A percentile compares a stretch with the other conserved stretches of the same genome.
These are phyloP conservation scores for Penicillium malachiteum DNA, from an alignment of 495 filamentous ascomycete genomes.

Conservation along the genomic window DNA sequence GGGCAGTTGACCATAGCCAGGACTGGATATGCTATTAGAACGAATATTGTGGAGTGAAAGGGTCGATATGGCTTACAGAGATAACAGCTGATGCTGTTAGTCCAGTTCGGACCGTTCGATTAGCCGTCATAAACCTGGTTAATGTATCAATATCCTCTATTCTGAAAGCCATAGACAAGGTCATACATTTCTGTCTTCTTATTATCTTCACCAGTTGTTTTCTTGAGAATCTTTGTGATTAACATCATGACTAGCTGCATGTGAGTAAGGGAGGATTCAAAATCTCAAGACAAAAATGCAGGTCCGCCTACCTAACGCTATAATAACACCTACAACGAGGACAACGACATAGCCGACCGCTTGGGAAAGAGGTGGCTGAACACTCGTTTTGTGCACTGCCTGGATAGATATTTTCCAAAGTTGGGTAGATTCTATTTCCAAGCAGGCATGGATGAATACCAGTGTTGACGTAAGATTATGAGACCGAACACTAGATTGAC, in stretches of 20 bases:
- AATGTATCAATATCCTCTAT: neutral
- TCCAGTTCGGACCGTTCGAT: slow-evolving; percentile 2
- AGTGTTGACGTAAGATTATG: no score
- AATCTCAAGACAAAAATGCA: no score
- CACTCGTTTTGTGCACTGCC: slow-evolving; percentile 3
- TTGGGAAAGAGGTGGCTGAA: slow-evolving; percentile 37
- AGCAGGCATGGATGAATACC: no score
- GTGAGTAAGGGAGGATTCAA: neutral
- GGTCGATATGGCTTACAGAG: slow-evolving; percentile 13
- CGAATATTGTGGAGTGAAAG: neutral
- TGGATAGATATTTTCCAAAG: no score
- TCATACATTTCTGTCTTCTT: slow-evolving; percentile 37
- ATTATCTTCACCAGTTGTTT: slow-evolving; percentile 40
- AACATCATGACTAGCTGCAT: slow-evolving; percentile 33
- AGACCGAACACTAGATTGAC: no score
- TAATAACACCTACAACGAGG: slow-evolving; percentile 30
- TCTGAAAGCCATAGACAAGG: neutral
- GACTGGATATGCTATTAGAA: neutral
- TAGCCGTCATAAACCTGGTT: slow-evolving; percentile 5
- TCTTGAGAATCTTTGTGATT: slow-evolving; percentile 28
- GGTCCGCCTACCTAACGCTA: slow-evolving; percentile 26
- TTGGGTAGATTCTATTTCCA: no score
- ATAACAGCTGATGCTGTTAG: slow-evolving; percentile 7
- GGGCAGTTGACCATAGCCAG: neutral
- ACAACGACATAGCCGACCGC: slow-evolving; percentile 40